Conservation (phyloP, 192 early-diverging fungal genomes). For the Martensiomyces pterosporus region DNA sequence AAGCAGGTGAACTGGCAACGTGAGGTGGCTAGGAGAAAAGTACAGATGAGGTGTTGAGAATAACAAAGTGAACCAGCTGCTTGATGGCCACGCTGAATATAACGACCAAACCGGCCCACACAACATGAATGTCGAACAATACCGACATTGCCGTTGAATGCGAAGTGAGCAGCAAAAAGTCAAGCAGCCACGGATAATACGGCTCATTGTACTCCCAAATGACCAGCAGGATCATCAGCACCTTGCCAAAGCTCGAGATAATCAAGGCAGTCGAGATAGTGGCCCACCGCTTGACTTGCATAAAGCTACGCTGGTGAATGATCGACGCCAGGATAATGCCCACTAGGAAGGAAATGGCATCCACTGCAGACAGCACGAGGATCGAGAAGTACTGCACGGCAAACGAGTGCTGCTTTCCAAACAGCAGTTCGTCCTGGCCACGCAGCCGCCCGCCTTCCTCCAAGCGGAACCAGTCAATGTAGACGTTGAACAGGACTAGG, state of each 20-base stretch:
- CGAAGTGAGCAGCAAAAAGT: constrained; percentile 68
- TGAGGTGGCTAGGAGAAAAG: constrained; percentile 12
- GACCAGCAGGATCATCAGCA: constrained; percentile 82
- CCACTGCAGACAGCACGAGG: constrained; percentile 56
- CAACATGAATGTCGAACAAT: constrained; percentile 33
- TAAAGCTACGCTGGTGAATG: constrained; percentile 28
- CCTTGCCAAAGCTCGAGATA: constrained; percentile 81
- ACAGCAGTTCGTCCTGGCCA: constrained; percentile 50
- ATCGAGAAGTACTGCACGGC: constrained; percentile 74
- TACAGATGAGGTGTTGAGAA: constrained; percentile 8
- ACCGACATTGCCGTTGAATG: constrained; percentile 65
- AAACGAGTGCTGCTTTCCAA: constrained; percentile 60
- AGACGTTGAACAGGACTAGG: constrained; percentile 85
- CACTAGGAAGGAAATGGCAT: constrained; percentile 42
- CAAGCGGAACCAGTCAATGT: constrained; percentile 89
- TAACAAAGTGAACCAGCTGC: constrained; percentile 34
- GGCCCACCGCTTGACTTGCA: constrained; percentile 26
- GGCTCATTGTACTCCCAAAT: constrained; percentile 87
- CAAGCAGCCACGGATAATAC: constrained; percentile 79
- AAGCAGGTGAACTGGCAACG: no score
- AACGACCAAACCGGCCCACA: constrained; percentile 41
- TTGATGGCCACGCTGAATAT: constrained; percentile 36
- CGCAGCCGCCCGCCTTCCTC: constrained; percentile 60
- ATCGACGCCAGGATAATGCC: constrained; percentile 34
- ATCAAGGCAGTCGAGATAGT: constrained; percentile 61